A percentile compares a stretch with the other conserved stretches of the same genome.
phyloP scores from a whole-genome alignment of 1,284 basidiomycete species.

The Papiliotrema nemorosa region DNA sequence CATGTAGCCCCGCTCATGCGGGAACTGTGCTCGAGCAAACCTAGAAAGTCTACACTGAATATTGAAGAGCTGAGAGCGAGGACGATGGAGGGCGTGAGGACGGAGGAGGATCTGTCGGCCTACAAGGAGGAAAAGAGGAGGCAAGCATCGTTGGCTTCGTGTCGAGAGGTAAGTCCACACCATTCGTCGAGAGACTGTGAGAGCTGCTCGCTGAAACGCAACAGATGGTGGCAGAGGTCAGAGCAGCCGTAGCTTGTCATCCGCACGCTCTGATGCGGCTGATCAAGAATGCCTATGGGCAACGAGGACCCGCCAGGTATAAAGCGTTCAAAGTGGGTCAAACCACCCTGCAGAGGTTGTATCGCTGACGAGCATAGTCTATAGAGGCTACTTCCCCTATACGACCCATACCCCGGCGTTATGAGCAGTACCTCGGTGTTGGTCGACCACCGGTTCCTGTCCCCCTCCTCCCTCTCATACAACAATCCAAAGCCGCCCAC shows the following conservation, averaged over 20 bases:
- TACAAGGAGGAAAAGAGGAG: not conserved
- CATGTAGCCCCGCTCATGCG: constrained; percentile 23
- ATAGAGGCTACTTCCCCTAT: not conserved
- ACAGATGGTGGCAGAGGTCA: constrained; percentile 1
- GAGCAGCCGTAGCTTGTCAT: constrained; percentile 33
- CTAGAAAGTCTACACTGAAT: not conserved
- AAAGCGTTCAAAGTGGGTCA: constrained; percentile 7
- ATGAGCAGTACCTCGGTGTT: not conserved
- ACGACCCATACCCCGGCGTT: not conserved
- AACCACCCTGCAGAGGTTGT: too few species aligned
- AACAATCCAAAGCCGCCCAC: not conserved
- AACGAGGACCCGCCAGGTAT: constrained; percentile 13
- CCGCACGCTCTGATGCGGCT: constrained; percentile 36
- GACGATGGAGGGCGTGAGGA: not conserved
- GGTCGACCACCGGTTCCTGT: not conserved
- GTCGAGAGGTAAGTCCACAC: not conserved
- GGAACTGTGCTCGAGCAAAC: constrained; percentile 1
- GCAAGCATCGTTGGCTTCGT: not conserved
- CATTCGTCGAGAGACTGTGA: not conserved
- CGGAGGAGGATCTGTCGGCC: constrained; percentile 1
- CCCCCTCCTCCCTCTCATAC: not conserved
- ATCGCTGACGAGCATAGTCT: not conserved
- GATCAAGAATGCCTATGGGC: constrained; percentile 26
- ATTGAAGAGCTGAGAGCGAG: too few species aligned
- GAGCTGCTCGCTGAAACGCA: not conserved